Evolutionary conservation across 129 eudicot genomes (phyloP).

Genomic region (Smallanthus sonchifolius): DNA sequence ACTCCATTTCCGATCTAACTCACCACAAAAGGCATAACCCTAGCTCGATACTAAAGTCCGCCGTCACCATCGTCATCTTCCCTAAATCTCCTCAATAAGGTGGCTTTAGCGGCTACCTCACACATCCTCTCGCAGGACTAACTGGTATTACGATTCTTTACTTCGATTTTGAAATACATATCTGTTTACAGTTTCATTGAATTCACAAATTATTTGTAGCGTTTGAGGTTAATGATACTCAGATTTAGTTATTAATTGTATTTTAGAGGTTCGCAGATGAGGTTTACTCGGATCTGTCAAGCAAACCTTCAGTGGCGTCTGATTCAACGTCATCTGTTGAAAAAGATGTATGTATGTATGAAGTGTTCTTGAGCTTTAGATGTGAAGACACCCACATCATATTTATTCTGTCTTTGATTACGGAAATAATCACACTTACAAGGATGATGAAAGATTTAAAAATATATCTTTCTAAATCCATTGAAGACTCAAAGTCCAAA

Average conservation of each 20-base stretch:
- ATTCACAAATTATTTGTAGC: neutral
- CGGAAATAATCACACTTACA: neutral
- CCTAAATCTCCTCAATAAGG: no score
- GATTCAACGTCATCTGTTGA: neutral
- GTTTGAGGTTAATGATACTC: neutral
- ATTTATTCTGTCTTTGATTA: neutral
- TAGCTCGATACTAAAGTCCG: neutral
- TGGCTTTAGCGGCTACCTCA: neutral
- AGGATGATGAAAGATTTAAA: neutral
- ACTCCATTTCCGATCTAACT: neutral
- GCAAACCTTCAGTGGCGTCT: neutral
- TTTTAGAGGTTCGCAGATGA: neutral
- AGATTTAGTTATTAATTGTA: neutral
- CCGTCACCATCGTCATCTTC: neutral
- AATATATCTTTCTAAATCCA: neutral
- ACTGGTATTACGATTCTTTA: neutral
- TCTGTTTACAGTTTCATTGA: neutral
- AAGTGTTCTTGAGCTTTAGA: slow-evolving; percentile 5
- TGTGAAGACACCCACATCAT: neutral
- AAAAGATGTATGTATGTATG: neutral
- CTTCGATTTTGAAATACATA: neutral
- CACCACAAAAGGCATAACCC: neutral
- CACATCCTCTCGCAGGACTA: neutral
- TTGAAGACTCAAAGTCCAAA: neutral
- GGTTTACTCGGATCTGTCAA: neutral